Base-by-base conservation (phyloP, 495 filamentous ascomycete species). In the Viridothelium virens region DNA sequence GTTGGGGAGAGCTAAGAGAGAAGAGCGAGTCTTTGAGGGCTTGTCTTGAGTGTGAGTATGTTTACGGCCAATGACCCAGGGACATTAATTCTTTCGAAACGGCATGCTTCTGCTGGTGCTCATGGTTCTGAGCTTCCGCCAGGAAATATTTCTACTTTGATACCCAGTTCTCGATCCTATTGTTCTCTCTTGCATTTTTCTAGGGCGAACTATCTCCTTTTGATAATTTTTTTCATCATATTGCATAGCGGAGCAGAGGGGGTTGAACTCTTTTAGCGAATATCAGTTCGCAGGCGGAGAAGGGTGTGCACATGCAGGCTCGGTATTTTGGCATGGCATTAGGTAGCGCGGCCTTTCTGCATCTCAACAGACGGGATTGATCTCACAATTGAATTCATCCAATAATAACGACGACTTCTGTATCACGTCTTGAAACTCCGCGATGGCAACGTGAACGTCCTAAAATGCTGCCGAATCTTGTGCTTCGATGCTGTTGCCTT, bases 91-190 rank as follows among this genome's bases (percentile, higher is more conserved):
- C 6, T 14, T 36, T 2, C 31, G 14, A 5, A 36, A 2, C 6
- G 9, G 7, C 14, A 5, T 59, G 31, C 14, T 18, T 33, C 14
- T 53, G 18, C 5, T 5, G 48, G 53, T 59, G 53, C 36, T 33
- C 53, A 36, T 36, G 25, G 14, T 59, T 59, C 53, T 44, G 31
- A 31, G 18, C 36, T 9, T 59, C 11, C 1, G 10, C 25, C 4
- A 59, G 18, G 53, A 31, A 59, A 34, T 11, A 31, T 18, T 59
- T 7, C 53, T 44, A 59, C 31, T 59, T 59, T 59, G 53, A 59
- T 59, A 59, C 53, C 53, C 53, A 59, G 4, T 59, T 36, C 14
- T 34, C 14, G 6, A 10, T 59, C 14, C 53, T 34, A 9, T 59
- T 59, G 6, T 7, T 59, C 7, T 36, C 5, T 25, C 25, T 25